Evolutionary conservation across 331 rosid genomes (phyloP), one percentile per base, ranked within the genome.

Genomic region (Arachis monticola): DNA sequence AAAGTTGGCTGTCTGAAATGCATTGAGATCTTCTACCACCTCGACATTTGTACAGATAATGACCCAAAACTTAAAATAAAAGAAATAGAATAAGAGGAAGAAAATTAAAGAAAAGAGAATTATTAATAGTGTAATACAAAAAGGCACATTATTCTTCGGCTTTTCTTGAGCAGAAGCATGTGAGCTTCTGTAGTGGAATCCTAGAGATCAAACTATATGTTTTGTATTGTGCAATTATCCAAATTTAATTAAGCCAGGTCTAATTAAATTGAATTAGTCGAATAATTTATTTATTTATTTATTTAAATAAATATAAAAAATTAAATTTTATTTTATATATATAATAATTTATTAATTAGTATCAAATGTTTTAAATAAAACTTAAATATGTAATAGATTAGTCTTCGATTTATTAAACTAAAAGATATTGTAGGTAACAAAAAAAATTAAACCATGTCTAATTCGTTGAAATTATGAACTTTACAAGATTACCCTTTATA

Each of bases 131-230:
- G 44, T 44, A 60, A 74, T 70, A 73, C 58, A 67, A 76, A 84
- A 86, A 84, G 86, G 72, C 86, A 82, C 74, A 87, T 90, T 90
- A 92, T 88, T 90, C 92, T 87, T 79, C 84, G 81, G 83, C 94
- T 88, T 92, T 92, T 85, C 53, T 75, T 79, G 72, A 79, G 74
- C 87, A 85, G 80, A 70, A 76, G 84, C 96, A 92, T 90, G 96
- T 90, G 97, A 77, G 77, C 78, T 83, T 84, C 82, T 84, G 83
- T 78, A 44, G 74, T 75, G 83, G 88, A 85, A 84, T 92, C 96
- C 84, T 76, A 82, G 89, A 38, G 41, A 85, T 85, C 88, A 87
- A 88, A 87, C 73, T 79, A 38, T 38, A 80, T 78, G 78, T 77
- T 69, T 72, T 70, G 76, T 76, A 82, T 73, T 60, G 62, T 76